These are phyloP conservation scores for Circinella umbellata DNA, from an alignment of 371 early-diverging fungal species.

Conservation along the genomic window DNA sequence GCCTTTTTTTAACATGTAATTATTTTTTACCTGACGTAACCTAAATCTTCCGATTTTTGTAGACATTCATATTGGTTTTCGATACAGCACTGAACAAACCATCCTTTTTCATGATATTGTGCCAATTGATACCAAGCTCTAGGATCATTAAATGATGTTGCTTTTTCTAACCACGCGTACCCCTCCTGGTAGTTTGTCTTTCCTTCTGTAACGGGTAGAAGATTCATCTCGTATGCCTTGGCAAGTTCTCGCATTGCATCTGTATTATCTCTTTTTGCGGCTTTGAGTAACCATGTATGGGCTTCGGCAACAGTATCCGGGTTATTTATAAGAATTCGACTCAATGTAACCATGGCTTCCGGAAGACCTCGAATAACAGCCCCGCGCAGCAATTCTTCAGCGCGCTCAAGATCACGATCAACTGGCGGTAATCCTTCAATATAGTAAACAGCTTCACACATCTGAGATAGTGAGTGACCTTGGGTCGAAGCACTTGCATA, in stretches of 20 bases:
- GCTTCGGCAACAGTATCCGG: neutral
- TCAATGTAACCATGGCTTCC: constrained; percentile 42
- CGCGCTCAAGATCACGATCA: constrained; percentile 27
- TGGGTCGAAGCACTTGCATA: constrained; percentile 52
- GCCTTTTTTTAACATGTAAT: neutral
- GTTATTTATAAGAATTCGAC: constrained; percentile 20
- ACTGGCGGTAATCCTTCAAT: constrained; percentile 44
- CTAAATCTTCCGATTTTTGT: constrained; percentile 25
- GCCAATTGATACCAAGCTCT: constrained; percentile 18
- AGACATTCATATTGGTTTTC: constrained; percentile 31
- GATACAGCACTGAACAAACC: constrained; percentile 12
- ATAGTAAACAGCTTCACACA: constrained; percentile 50
- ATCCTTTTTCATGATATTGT: constrained; percentile 14
- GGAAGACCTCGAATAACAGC: constrained; percentile 42
- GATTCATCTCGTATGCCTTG: neutral
- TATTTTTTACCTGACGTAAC: constrained; percentile 29
- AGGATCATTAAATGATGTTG: constrained; percentile 12
- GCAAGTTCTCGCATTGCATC: constrained; percentile 18
- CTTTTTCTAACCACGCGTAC: constrained; percentile 16
- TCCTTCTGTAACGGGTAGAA: neutral
- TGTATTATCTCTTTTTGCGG: constrained; percentile 1
- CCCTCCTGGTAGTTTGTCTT: constrained; percentile 11
- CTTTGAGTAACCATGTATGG: constrained; percentile 7
- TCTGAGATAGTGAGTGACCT: constrained; percentile 46
- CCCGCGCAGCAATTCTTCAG: constrained; percentile 36